A percentile compares a stretch with the other conserved stretches of the same genome.
Conservation (phyloP, 768 basidiomycete genomes). For the Lenzites betulinus region DNA sequence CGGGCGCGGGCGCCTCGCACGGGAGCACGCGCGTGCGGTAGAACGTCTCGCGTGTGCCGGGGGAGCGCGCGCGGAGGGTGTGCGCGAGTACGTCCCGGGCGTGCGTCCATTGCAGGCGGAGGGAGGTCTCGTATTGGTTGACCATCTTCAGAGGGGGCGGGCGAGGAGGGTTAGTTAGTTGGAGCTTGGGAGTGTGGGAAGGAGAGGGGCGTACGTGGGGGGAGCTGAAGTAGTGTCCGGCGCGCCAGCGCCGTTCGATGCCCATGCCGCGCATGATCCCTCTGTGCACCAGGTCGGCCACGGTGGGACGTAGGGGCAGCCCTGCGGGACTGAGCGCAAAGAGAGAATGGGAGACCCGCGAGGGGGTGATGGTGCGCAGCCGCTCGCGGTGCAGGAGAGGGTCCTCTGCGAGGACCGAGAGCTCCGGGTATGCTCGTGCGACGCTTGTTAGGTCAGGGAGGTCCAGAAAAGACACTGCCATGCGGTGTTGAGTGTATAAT, state of each 20-base stretch:
- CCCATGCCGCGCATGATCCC: conserved; percentile 70
- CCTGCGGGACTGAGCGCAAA: conserved; percentile 62
- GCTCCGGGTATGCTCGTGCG: conserved; percentile 46
- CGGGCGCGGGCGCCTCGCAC: conserved; percentile 49
- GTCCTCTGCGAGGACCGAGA: conserved; percentile 57
- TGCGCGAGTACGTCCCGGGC: conserved; percentile 53
- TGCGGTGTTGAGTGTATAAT: not conserved
- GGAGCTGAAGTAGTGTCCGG: conserved; percentile 66
- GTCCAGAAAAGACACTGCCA: conserved; percentile 68
- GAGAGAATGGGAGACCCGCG: conserved; percentile 64
- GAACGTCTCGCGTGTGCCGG: conserved; percentile 42
- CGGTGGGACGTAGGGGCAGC: conserved; percentile 58
- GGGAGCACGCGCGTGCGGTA: conserved; percentile 57
- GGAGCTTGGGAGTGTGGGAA: not conserved
- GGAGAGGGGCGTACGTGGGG: conserved; percentile 46
- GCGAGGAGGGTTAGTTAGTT: too few relatives aligned
- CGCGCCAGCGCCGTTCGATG: conserved; percentile 66
- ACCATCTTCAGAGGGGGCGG: conserved; percentile 49
- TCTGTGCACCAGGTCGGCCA: conserved; percentile 67
- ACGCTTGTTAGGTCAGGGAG: conserved; percentile 66
- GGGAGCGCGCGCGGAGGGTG: conserved; percentile 52
- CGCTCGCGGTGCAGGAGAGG: conserved; percentile 65
- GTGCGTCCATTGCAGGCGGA: conserved; percentile 54
- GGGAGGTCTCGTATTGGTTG: conserved; percentile 62
- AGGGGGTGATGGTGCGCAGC: conserved; percentile 62